Evolutionary conservation across 768 basidiomycete species (phyloP).

Genomic region (Coprinellus micaceus): DNA sequence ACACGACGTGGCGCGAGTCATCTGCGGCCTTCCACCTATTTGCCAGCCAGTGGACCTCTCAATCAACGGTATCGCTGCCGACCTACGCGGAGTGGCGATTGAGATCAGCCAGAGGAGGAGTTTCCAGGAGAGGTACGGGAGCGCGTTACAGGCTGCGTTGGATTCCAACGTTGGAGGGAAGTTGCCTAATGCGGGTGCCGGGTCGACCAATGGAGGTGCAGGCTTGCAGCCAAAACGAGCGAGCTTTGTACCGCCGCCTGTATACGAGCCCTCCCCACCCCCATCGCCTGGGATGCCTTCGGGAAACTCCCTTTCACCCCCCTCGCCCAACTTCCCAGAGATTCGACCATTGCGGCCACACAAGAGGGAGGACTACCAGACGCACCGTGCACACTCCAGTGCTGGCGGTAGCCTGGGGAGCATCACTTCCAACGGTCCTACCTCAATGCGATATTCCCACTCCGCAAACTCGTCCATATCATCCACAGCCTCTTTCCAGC

Average conservation of each 20-base stretch:
- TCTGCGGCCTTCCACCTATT: constrained; percentile 61
- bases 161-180: constrained; percentile 70
- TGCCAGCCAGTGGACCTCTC: constrained; percentile 35
- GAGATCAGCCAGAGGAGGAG: constrained; percentile 82
- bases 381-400: too few species aligned
- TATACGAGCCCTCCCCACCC: constrained; percentile 44
- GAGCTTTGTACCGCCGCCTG: constrained; percentile 68
- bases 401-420: too few species aligned
- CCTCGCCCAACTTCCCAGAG: too few species aligned
- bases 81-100: constrained; percentile 80
- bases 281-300: constrained; percentile 15
- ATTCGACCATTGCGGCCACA: too few species aligned
- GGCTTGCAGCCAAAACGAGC: constrained; percentile 32
- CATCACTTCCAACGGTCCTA: constrained; percentile 22
- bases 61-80: constrained; percentile 66
- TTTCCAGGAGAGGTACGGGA: constrained; percentile 76
- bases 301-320: constrained; percentile 13
- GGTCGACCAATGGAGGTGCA: constrained; percentile 23
- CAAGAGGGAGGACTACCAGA: too few species aligned
- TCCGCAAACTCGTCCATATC: constrained; percentile 22
- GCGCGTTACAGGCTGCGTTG: constrained; percentile 74
- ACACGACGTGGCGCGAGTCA: constrained; percentile 78
- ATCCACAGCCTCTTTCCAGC: constrained; percentile 7
- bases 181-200: constrained; percentile 20
- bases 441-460: constrained; percentile 19